phyloP scores from a whole-genome alignment of 2,329 filamentous ascomycete genomes.

The Scolecobasidium constrictum region DNA sequence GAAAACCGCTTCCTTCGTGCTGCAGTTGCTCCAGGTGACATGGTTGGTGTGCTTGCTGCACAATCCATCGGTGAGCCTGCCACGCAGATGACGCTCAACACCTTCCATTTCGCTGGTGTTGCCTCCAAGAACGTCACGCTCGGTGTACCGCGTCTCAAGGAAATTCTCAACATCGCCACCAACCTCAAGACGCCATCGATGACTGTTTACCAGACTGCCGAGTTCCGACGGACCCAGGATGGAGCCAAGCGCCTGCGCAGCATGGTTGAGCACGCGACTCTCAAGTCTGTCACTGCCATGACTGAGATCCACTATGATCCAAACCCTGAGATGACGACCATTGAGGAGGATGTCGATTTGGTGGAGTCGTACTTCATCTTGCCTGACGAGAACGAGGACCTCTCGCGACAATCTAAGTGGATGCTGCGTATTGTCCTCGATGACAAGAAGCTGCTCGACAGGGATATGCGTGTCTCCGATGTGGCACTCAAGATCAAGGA shows the following conservation, averaged over 20 bases:
- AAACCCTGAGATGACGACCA: slow-evolving; percentile 73
- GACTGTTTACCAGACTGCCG: slow-evolving; percentile 70
- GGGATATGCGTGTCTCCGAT: slow-evolving; percentile 81
- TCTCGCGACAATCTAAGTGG: slow-evolving; percentile 75
- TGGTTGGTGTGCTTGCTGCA: slow-evolving; percentile 95
- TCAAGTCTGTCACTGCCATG: slow-evolving; percentile 80
- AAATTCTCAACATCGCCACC: slow-evolving; percentile 94
- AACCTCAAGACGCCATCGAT: slow-evolving; percentile 99
- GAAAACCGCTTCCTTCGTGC: slow-evolving; percentile 80
- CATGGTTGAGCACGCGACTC: slow-evolving; percentile 84
- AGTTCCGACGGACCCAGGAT: slow-evolving; percentile 56
- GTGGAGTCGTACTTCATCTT: slow-evolving; percentile 96
- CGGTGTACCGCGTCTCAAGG: slow-evolving; percentile 97
- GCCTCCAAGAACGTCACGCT: slow-evolving; percentile 99
- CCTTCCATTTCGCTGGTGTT: slow-evolving; percentile 99
- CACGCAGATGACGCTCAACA: slow-evolving; percentile 98
- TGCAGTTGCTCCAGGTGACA: slow-evolving; percentile 85
- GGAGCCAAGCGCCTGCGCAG: slow-evolving; percentile 78
- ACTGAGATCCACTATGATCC: slow-evolving; percentile 98
- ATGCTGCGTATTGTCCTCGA: slow-evolving; percentile 86
- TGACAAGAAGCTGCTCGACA: slow-evolving; percentile 90
- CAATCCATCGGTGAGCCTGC: slow-evolving; percentile 98
- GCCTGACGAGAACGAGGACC: slow-evolving; percentile 64
- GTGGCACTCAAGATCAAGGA: slow-evolving; percentile 85
- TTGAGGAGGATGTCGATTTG: slow-evolving; percentile 82